Conservation (phyloP, 1,284 basidiomycete species). For the Sanghuangporus weigelae region DNA sequence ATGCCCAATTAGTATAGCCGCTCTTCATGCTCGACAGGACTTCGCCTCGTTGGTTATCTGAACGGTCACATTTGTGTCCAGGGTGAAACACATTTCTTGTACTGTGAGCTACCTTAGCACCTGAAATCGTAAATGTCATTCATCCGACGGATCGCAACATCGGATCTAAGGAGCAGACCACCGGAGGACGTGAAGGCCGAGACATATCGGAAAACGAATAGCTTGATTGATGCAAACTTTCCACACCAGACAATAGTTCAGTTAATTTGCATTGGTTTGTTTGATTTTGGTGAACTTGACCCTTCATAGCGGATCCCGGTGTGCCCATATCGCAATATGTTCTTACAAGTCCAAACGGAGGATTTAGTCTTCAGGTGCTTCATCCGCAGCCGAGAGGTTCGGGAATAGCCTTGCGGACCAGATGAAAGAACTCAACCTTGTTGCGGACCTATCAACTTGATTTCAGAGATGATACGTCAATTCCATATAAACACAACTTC, state of each 20-base stretch:
- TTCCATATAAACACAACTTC: not conserved
- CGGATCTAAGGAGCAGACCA: not conserved
- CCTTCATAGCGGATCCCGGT: not conserved
- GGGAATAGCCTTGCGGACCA: not conserved
- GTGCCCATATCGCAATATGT: not conserved
- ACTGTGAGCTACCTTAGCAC: not conserved
- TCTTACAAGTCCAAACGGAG: not conserved
- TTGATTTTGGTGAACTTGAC: not conserved
- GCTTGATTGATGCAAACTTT: not conserved
- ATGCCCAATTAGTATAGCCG: not conserved
- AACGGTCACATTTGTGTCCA: not conserved
- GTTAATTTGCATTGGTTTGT: not conserved
- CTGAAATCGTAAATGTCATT: not conserved
- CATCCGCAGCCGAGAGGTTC: slow-evolving; percentile 1
- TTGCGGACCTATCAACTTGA: not conserved
- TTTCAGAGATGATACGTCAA: not conserved
- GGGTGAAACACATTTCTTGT: not conserved
- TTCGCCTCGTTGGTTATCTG: not conserved
- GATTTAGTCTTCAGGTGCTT: not conserved
- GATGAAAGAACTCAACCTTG: not conserved
- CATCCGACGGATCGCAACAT: not conserved
- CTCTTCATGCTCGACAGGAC: not conserved
- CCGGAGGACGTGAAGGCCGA: not conserved
- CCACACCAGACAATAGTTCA: not conserved
- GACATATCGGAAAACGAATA: not conserved